Evolutionary conservation across 768 basidiomycete genomes (phyloP).

Genomic region (Sarcodon sp.): DNA sequence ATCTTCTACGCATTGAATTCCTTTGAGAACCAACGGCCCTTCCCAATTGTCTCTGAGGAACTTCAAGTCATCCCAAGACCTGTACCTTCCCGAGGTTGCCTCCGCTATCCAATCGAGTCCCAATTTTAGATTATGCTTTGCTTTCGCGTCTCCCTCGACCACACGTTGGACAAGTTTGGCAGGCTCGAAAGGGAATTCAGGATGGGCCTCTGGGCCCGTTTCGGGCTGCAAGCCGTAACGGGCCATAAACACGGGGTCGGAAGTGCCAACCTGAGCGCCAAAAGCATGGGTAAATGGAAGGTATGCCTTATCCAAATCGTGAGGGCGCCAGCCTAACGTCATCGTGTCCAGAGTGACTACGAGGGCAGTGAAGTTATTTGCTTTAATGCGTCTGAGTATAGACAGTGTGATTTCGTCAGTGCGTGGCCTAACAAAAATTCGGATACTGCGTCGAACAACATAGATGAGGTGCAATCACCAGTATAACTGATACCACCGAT

Average conservation of each 20-base stretch:
- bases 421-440: constrained; percentile 38
- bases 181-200: constrained; percentile 50
- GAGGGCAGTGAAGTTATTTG: constrained; percentile 51
- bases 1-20: constrained; percentile 59
- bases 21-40: constrained; percentile 66
- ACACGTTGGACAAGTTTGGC: constrained; percentile 27
- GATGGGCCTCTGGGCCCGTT: constrained; percentile 21
- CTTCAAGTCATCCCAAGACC: constrained; percentile 58
- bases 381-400: constrained; percentile 52
- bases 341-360: constrained; percentile 75
- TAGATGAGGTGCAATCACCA: constrained; percentile 30
- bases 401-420: constrained; percentile 49
- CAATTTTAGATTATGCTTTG: constrained; percentile 26
- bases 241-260: constrained; percentile 73
- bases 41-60: constrained; percentile 66
- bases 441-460: not conserved
- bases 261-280: constrained; percentile 52
- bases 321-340: constrained; percentile 63
- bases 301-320: constrained; percentile 53
- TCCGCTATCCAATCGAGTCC: constrained; percentile 55
- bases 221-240: constrained; percentile 33
- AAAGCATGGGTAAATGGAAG: constrained; percentile 56
- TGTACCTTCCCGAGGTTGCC: constrained; percentile 46
- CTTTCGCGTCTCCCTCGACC: constrained; percentile 33
- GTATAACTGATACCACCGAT: constrained; percentile 76